These are phyloP conservation scores for Podaxis pistillaris DNA, from an alignment of 768 basidiomycete genomes.

Conservation along the genomic window DNA sequence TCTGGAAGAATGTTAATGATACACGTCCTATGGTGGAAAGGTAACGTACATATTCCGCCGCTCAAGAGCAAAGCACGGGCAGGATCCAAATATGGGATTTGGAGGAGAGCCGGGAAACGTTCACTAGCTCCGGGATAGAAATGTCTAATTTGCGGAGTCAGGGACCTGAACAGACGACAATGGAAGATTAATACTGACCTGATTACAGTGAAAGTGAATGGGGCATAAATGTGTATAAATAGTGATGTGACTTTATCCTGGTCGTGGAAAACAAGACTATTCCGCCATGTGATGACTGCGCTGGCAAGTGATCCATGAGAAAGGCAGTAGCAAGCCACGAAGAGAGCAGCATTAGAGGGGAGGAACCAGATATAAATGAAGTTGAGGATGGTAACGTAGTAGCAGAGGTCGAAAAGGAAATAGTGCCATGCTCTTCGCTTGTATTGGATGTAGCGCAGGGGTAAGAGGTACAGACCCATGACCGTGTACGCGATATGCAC, in stretches of 20 bases:
- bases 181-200: conserved; percentile 45
- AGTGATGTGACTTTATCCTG: conserved; percentile 94
- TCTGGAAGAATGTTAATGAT: conserved; percentile 47
- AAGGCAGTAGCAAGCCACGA: conserved; percentile 90
- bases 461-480: conserved; percentile 76
- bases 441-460: conserved; percentile 80
- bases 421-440: conserved; percentile 95
- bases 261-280: conserved; percentile 97
- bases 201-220: conserved; percentile 89
- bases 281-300: conserved; percentile 97
- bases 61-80: conserved; percentile 73
- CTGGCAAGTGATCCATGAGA: conserved; percentile 89
- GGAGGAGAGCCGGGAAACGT: conserved; percentile 82
- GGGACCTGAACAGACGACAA: not conserved
- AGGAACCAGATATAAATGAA: conserved; percentile 91
- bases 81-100: conserved; percentile 72
- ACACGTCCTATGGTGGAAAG: not conserved
- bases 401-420: conserved; percentile 91
- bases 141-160: conserved; percentile 52
- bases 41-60: conserved; percentile 74
- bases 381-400: conserved; percentile 90
- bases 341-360: conserved; percentile 73
- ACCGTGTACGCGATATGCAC: conserved; percentile 85
- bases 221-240: conserved; percentile 93
- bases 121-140: conserved; percentile 78